Base-by-base conservation (phyloP, 306 rosid species). In the Gastrolobium villosum region DNA sequence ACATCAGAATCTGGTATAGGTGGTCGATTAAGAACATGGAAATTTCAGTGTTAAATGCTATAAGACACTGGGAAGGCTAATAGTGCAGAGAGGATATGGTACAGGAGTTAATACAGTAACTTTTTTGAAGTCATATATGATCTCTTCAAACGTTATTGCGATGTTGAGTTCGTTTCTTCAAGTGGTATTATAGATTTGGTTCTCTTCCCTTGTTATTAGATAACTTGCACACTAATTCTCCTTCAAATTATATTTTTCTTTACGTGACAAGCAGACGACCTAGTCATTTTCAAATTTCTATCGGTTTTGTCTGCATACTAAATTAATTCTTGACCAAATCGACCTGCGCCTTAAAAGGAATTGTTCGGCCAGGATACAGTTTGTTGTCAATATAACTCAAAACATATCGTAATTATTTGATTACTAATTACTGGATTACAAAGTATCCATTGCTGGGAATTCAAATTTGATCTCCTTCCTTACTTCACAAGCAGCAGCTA, bases 1-100 rank as follows among this genome's bases (percentile, higher is more conserved):
- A 64, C 41, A 1, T 30, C 13, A 46, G 20, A 60, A 54, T 44
- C 44, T 35, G 45, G 9, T 70, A 67, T 3, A 52, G 50, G 35
- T 26, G 32, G 52, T 28, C 6, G 5, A 36, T 5, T 32, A 61
- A 71, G 68, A 80, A 65, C 63, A 44, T 31, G 39, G 36, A 49
- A 32, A 41, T 50, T 72, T 57, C 65, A 3, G 7, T 39, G 3
- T 45, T 30, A 57, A 53, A 80, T 56, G 64, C 50, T 10, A 5
- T 13, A 55, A 26, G 74, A 64, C 57, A 15, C 34, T 15, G 43
- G 45, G 46, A 44, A 26, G 64, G 20, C 28, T 60, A 34, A 36
- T n/a, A 55, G 65, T 15, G 55, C 41, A 41, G 31, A 67, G 7
- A 71, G 5, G 39, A 41, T 41, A 45, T 35, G 28, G 70, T 40